Base-by-base conservation (phyloP, 441 rosid species). In the Flueggea neowawraea region DNA sequence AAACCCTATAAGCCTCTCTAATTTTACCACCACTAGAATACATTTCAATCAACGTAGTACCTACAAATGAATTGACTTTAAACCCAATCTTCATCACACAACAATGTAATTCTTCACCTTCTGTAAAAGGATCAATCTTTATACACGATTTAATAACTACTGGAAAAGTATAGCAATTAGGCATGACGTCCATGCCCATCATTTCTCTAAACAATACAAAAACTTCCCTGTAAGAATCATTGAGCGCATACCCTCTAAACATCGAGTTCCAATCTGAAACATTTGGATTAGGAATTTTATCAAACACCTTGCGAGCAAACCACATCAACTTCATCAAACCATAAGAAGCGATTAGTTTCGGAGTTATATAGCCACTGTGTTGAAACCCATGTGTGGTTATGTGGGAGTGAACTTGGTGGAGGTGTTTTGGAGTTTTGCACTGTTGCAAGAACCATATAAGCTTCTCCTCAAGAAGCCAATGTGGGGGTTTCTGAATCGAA, bases 121-220 rank as follows among this genome's bases (percentile, higher is more conserved):
- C 86, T 13, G 41, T 72, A 57, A 78, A 60, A 16, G 74, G 82
- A 22, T 66, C 52, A 36, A 61, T 44, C 82, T 73, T 65, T 56
- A 66, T 65, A 48, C 83, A 80, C 55, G 84, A 78, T 73, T 77
- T 84, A 39, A 86, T 70, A 32, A 80, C 78, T 2, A 77, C 56
- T 0, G 90, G 90, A 11, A 86, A 77, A 55, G 89, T 86, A 61
- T 73, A 86, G 69, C 80, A 70, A 67, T 84, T 82, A 13, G 84
- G 83, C 69, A 47, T 31, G 16, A 72, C 67, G 32, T 63, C 77
- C 55, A 70, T 50, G 54, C 69, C 68, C 73, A 70, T 78, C 88
- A 84, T 84, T 15, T 50, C 62, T 54, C 70, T 44, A 53, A 74
- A 82, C 68, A 81, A 62, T 4, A 60, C 22, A 54, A 86, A 41